These are phyloP conservation scores for Letharia lupina DNA, from an alignment of 495 filamentous ascomycete genomes.

Conservation along the genomic window DNA sequence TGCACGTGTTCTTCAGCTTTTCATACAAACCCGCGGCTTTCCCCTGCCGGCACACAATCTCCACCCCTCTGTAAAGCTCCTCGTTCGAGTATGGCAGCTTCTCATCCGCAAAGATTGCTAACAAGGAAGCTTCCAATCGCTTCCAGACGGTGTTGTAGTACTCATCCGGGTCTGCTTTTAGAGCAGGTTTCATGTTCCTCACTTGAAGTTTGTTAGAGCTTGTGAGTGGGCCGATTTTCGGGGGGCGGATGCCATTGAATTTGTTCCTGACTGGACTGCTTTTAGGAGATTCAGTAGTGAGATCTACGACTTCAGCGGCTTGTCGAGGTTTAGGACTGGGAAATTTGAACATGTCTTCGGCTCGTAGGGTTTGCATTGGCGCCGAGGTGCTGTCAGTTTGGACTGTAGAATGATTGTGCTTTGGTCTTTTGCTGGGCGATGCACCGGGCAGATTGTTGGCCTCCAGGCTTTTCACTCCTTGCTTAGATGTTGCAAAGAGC, in stretches of 20 bases:
- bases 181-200: conserved; percentile 66
- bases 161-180: conserved; percentile 49
- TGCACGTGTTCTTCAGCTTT: conserved; percentile 54
- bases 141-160: conserved; percentile 67
- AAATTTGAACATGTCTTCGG: conserved; percentile 44
- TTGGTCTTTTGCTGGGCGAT: conserved; percentile 35
- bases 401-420: conserved; percentile 31
- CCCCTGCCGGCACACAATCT: conserved; percentile 77
- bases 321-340: conserved; percentile 21
- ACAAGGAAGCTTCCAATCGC: conserved; percentile 64
- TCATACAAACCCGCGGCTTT: conserved; percentile 56
- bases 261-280: conserved; percentile 19
- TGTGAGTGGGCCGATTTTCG: conserved; percentile 25
- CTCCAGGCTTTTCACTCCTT: conserved; percentile 10
- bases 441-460: conserved; percentile 8
- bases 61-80: conserved; percentile 79
- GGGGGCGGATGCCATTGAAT: conserved; percentile 30
- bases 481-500: conserved; percentile 32
- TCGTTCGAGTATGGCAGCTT: conserved; percentile 63
- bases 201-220: conserved; percentile 69
- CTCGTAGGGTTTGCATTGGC: conserved; percentile 22
- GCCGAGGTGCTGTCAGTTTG: conserved; percentile 9
- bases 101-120: conserved; percentile 57
- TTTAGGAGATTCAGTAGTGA: conserved; percentile 16
- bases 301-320: conserved; percentile 19